Base-by-base conservation (phyloP, 1,284 basidiomycete genomes). In the Puccinia hordei region DNA sequence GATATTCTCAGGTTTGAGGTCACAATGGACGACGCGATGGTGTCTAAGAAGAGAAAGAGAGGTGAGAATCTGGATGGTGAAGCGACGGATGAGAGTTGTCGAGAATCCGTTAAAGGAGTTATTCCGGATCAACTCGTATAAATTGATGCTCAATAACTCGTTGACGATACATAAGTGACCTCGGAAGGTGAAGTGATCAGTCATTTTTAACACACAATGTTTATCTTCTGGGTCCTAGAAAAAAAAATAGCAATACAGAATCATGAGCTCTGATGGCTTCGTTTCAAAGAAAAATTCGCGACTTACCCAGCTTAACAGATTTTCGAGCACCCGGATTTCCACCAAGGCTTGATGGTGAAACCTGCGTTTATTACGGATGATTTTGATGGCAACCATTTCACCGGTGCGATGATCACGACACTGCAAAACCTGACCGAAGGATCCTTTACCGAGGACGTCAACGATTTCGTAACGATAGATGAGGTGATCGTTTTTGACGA, bases 1-100 rank as follows among this genome's bases (percentile, higher is more conserved):
- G 63, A 99, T 94, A 84, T 99, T 99, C 93, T 99, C 97, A 22
- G 97, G 97, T 87, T 99, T 99, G 83, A 99, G 88, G 87, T 99
- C 97, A 84, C 97, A 99, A 86, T 99, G 97, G n/a, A 99, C 97
- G 82, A 99, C 94, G 71, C 93, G 91, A 87, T 98, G 95, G 83
- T 96, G 93, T 38, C 95, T 90, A 92, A 99, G 95, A 77, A 99
- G 88, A 59, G 91, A 90, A 49, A 99, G 88, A 3, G 94, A 95
- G 85, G 92, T 87, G 49, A 99, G 88, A 90, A 98, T 96, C 87
- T 99, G 97, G 81, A 90, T 92, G 17, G 96, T 97, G 87, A 99
- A 99, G 24, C 97, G 91, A 51, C 96, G 91, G 83, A 99, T 98
- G 71, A 99, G 88, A 13, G 90, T 90, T 0, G 96, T 98, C 41